These are phyloP conservation scores for Scleromitrula shiraiana DNA, from an alignment of 2,329 filamentous ascomycete species.

Conservation along the genomic window DNA sequence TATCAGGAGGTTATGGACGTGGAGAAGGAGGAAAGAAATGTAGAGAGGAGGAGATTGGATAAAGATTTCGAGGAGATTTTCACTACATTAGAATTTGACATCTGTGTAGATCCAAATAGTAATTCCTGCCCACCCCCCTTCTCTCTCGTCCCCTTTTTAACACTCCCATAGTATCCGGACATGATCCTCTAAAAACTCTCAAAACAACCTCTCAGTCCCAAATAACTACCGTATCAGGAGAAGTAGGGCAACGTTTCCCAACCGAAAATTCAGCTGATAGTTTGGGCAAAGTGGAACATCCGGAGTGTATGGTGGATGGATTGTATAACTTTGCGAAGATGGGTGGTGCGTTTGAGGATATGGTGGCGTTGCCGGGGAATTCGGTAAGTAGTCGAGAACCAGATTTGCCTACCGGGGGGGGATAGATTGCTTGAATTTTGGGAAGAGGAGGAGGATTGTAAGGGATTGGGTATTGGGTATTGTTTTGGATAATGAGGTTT, in stretches of 20 bases:
- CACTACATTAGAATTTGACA: neutral
- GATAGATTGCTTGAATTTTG: too few species aligned
- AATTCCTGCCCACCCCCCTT: neutral
- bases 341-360: conserved; percentile 17
- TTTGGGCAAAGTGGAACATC: conserved; percentile 7
- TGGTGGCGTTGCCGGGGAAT: conserved; percentile 18
- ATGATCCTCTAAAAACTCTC: neutral
- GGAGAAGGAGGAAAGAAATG: neutral
- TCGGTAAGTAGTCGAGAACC: conserved; percentile 4
- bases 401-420: too few species aligned
- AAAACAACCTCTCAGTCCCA: neutral
- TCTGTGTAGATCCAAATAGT: neutral
- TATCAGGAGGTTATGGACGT: neutral
- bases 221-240: neutral
- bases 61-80: neutral
- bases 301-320: conserved; percentile 14
- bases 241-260: conserved; percentile 18
- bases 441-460: too few species aligned
- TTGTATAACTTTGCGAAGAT: conserved; percentile 21
- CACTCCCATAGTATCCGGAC: neutral
- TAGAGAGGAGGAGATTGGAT: neutral
- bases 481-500: too few species aligned
- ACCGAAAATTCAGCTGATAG: conserved; percentile 9
- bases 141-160: too few species aligned
- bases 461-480: too few species aligned